Base-by-base conservation (phyloP, 2,329 filamentous ascomycete genomes). In the Canariomyces notabilis region DNA sequence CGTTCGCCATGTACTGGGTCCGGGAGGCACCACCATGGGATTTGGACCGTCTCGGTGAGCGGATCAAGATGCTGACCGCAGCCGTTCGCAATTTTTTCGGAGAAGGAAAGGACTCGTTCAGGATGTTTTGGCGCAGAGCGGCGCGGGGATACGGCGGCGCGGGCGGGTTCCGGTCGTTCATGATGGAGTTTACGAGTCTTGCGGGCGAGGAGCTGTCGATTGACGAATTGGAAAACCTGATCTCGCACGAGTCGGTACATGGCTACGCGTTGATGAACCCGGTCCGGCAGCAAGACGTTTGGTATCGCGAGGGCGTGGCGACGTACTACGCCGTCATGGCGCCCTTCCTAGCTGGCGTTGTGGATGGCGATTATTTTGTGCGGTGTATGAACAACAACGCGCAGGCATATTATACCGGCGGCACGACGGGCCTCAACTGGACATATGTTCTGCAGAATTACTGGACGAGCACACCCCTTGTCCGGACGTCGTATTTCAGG, bases 211-310 rank as follows among this genome's bases (percentile, higher is more conserved):
- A 29, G 26, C 14, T 29, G 9, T 29, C 26, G 26, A 12, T 12
- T 3, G 26, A 29, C 31, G 41, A 31, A 22, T 20, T 52, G 15
- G 42, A 36, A 4, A 44, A 52, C 21, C 29, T 52, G 15, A 33
- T 52, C 2, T 43, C 50, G 6, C 50, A 52, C 40, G 50, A 52
- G 46, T 44, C 47, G 2, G 37, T 52, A 19, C 50, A 52, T 11
- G 42, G 39, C 31, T 52, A 44, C 11, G 50, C 50, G 29, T 47
- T 52, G 12, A 37, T 47, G 8, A 39, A 50, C 15, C 44, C 36
- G 26, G 37, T 5, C 9, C 14, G 29, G 37, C 29, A 45, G 4
- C 40, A 44, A 34, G 33, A 36, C 2, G 16, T 33, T 4, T 50
- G 47, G 50, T 50, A 52, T 22, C 32, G 19, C 12, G 50, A 52